Evolutionary conservation across 371 early-diverging fungal genomes (phyloP).

Genomic region (Coemansia sp.): DNA sequence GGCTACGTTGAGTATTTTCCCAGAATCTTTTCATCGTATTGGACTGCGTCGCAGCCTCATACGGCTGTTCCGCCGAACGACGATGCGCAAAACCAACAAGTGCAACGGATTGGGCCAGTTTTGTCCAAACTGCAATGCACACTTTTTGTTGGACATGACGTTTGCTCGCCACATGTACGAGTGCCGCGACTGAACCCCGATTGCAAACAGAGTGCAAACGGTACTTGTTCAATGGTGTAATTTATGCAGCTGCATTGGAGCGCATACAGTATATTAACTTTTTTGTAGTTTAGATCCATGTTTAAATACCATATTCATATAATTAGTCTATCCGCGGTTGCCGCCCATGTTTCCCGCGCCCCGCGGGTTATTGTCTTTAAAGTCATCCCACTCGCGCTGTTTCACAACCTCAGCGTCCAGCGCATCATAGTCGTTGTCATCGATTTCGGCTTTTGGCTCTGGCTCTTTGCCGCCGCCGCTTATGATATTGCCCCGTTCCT

Average conservation of each 20-base stretch:
- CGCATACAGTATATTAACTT: neutral
- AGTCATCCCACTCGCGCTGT: constrained; percentile 88
- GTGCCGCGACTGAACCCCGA: constrained; percentile 17
- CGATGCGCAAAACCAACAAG: constrained; percentile 32
- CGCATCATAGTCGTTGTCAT: constrained; percentile 81
- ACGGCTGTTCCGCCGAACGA: constrained; percentile 36
- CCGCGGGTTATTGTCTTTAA: constrained; percentile 85
- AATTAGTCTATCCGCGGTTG: constrained; percentile 32
- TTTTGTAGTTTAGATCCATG: neutral
- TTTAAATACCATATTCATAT: neutral
- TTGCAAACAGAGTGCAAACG: no score
- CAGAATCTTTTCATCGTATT: constrained; percentile 33
- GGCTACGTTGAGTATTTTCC: constrained; percentile 42
- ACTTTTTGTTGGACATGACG: constrained; percentile 47
- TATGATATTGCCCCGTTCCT: constrained; percentile 84
- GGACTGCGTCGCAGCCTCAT: constrained; percentile 41
- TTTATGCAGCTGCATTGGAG: no score
- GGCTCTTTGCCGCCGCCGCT: constrained; percentile 70
- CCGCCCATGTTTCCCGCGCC: constrained; percentile 82
- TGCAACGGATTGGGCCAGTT: constrained; percentile 40
- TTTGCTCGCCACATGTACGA: constrained; percentile 45
- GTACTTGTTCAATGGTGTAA: no score
- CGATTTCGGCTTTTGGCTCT: constrained; percentile 65
- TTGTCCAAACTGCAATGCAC: constrained; percentile 46
- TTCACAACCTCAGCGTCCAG: constrained; percentile 80